A percentile compares a stretch with the other conserved stretches of the same genome.
phyloP scores from a whole-genome alignment of 306 rosid species.

The Prunus kanzakura region DNA sequence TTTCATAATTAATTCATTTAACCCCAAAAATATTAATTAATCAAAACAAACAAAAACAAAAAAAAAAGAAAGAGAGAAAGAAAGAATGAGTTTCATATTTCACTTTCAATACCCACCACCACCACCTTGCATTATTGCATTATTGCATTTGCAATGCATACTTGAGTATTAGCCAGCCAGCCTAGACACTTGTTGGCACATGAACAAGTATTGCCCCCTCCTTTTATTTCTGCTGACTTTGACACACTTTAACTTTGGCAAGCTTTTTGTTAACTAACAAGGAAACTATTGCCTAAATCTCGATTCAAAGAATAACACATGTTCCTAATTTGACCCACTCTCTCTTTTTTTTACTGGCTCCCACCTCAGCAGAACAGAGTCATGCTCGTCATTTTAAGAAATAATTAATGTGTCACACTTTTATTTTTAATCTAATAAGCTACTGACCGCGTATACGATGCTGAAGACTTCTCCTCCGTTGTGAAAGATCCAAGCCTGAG shows the following conservation, averaged over 20 bases:
- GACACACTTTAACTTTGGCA: conserved; percentile 7
- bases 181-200: neutral
- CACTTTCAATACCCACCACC: conserved; percentile 1
- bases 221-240: conserved; percentile 2
- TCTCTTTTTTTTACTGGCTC: too few species aligned
- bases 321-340: too few species aligned
- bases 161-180: too few species aligned
- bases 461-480: conserved; percentile 81
- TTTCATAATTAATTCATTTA: conserved; percentile 5
- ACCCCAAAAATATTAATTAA: neutral
- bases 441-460: conserved; percentile 75
- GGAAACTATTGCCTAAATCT: neutral
- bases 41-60: neutral
- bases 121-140: conserved; percentile 9
- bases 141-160: neutral
- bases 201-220: neutral
- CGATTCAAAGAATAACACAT: too few species aligned
- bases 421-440: neutral
- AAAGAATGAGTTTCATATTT: neutral
- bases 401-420: too few species aligned
- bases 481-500: conserved; percentile 79
- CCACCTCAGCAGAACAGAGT: too few species aligned
- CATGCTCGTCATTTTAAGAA: too few species aligned
- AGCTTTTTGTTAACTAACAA: neutral
- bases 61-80: neutral